A percentile compares a stretch with the other conserved stretches of the same genome.
phyloP scores from a whole-genome alignment of 768 basidiomycete species.

The Leccinum longicurvipes region DNA sequence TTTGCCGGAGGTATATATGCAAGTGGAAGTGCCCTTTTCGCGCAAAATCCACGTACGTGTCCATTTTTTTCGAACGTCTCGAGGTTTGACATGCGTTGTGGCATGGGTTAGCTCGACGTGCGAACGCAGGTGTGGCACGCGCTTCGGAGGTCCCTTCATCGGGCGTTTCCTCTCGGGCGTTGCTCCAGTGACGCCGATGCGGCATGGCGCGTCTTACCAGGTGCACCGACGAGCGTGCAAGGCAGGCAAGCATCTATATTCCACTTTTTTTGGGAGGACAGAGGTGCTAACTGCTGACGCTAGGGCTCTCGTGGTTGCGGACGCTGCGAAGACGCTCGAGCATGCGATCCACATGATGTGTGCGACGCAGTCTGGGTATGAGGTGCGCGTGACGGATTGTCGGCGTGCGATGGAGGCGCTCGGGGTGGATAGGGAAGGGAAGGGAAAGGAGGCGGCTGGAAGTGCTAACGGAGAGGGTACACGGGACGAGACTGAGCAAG shows the following conservation, averaged over 20 bases:
- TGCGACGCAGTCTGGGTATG: conserved; percentile 50
- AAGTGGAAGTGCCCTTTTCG: conserved; percentile 40
- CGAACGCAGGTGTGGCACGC: conserved; percentile 37
- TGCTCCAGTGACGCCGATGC: background rate
- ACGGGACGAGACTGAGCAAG: conserved; percentile 3
- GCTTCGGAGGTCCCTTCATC: conserved; percentile 39
- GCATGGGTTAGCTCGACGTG: conserved; percentile 27
- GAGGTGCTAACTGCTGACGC: background rate
- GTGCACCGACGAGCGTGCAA: conserved; percentile 13
- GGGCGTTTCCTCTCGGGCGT: conserved; percentile 14
- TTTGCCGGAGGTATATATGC: conserved; percentile 30
- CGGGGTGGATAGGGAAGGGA: background rate
- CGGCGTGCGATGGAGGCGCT: conserved; percentile 37
- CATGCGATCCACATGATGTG: conserved; percentile 46
- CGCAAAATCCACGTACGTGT: conserved; percentile 40
- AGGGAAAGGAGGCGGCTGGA: background rate
- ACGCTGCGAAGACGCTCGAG: conserved; percentile 47
- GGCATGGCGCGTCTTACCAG: conserved; percentile 27
- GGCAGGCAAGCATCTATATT: conserved; percentile 20
- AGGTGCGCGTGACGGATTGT: conserved; percentile 31
- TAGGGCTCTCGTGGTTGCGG: conserved; percentile 42
- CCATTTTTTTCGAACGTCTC: background rate
- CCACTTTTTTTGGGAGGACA: too few species aligned
- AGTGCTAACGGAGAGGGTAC: background rate
- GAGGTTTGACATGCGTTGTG: background rate